A percentile compares a stretch with the other conserved stretches of the same genome.
Evolutionary conservation across 768 basidiomycete genomes (phyloP).

Genomic region (Leccinum subgranulosum): DNA sequence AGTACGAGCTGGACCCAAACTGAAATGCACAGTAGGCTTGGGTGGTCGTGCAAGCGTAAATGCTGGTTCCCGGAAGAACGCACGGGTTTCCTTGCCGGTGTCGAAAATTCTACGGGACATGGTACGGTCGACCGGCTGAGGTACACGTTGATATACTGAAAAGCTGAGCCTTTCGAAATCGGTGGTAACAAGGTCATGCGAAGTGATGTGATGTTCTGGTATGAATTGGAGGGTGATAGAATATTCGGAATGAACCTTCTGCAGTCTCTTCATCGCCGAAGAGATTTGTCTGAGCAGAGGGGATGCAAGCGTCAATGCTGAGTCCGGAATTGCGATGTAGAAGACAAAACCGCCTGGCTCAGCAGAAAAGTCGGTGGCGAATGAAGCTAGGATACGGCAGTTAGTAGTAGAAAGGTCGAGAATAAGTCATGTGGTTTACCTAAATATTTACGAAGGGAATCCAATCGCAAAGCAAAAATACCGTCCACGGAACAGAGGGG

Average conservation of each 20-base stretch:
- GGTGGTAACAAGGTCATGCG: constrained; percentile 20
- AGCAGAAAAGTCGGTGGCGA: constrained; percentile 43
- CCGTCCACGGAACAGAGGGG: constrained; percentile 49
- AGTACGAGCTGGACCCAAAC: constrained; percentile 38
- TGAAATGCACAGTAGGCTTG: constrained; percentile 35
- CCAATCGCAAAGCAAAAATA: constrained; percentile 60
- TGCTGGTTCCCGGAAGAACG: constrained; percentile 61
- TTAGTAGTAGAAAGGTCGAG: not conserved
- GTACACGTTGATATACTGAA: constrained; percentile 71
- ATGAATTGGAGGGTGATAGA: constrained; percentile 71
- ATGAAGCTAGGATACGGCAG: constrained; percentile 39
- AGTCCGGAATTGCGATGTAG: constrained; percentile 63
- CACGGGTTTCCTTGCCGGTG: constrained; percentile 37
- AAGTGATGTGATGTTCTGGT: constrained; percentile 58
- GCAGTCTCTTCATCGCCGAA: constrained; percentile 55
- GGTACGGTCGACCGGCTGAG: constrained; percentile 54
- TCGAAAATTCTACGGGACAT: constrained; percentile 53
- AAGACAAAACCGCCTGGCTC: constrained; percentile 50
- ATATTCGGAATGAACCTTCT: constrained; percentile 42
- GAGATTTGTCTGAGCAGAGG: constrained; percentile 67
- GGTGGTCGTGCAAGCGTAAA: constrained; percentile 56
- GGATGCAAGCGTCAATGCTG: constrained; percentile 61
- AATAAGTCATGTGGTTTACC: constrained; percentile 34
- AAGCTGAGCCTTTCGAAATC: constrained; percentile 51
- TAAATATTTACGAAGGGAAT: constrained; percentile 67